Conservation (phyloP, 1,139 yeast genomes). For the Yamadazyma friedrichii region DNA sequence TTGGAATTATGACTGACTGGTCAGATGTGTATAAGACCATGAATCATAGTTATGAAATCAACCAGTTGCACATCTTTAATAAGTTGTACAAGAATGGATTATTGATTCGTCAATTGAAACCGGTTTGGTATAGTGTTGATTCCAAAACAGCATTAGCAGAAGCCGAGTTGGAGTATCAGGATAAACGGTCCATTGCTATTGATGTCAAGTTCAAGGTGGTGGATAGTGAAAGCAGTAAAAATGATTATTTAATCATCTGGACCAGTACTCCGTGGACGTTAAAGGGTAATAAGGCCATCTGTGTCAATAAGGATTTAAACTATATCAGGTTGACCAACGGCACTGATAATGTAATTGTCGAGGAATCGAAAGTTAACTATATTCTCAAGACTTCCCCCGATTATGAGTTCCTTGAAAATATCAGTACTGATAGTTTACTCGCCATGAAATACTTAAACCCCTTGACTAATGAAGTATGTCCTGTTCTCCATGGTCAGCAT, state of each 20-base stretch:
- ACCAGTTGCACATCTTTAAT: slow-evolving; percentile 71
- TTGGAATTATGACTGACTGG: slow-evolving; percentile 87
- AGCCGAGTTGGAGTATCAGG: slow-evolving; percentile 86
- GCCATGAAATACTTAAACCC: slow-evolving; percentile 55
- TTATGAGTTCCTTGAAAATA: slow-evolving; percentile 17
- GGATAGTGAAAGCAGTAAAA: not conserved
- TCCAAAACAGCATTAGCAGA: slow-evolving; percentile 94
- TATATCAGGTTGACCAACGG: slow-evolving; percentile 53
- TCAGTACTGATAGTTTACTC: slow-evolving; percentile 48
- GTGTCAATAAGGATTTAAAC: slow-evolving; percentile 56
- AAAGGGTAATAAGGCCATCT: slow-evolving; percentile 82
- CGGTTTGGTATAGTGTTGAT: slow-evolving; percentile 97
- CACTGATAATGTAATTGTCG: slow-evolving; percentile 50
- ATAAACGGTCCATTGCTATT: slow-evolving; percentile 70
- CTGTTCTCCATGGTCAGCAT: slow-evolving; percentile 76
- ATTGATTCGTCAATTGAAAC: slow-evolving; percentile 81
- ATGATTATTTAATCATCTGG: slow-evolving; percentile 62
- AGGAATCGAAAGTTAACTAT: slow-evolving; percentile 37
- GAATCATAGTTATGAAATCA: slow-evolving; percentile 64
- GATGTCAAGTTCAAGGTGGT: slow-evolving; percentile 53
- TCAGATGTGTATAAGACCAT: slow-evolving; percentile 70
- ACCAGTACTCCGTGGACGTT: slow-evolving; percentile 99
- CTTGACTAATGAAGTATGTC: slow-evolving; percentile 45
- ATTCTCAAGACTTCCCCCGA: slow-evolving; percentile 34
- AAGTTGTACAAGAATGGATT: slow-evolving; percentile 64